phyloP scores from a whole-genome alignment of 768 basidiomycete genomes.

The Suillus spraguei region DNA sequence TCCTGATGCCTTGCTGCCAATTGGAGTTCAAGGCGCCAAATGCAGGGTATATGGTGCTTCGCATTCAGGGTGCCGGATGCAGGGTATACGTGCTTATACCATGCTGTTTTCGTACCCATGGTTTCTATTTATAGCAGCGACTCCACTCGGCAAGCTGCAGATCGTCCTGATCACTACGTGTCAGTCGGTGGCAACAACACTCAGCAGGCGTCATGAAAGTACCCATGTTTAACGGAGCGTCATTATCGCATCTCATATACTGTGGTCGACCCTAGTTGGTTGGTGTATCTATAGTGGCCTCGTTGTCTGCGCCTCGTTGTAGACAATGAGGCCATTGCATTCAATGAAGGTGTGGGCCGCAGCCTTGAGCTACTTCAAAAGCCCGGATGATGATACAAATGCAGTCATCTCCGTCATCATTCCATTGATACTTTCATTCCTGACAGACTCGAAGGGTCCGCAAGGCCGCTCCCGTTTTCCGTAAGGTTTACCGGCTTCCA shows the following conservation, averaged over 20 bases:
- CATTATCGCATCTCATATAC: neutral
- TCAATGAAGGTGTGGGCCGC: neutral
- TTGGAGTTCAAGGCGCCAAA: neutral
- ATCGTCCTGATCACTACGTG: neutral
- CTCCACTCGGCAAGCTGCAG: neutral
- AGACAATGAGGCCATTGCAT: neutral
- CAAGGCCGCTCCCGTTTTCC: neutral
- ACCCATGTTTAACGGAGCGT: neutral
- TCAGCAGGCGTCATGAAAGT: neutral
- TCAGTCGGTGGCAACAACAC: neutral
- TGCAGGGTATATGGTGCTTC: neutral
- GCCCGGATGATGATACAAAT: neutral
- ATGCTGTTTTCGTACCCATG: no score
- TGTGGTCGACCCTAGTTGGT: neutral
- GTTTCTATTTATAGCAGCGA: neutral
- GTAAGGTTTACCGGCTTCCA: neutral
- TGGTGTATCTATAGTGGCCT: neutral
- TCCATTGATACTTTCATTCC: neutral
- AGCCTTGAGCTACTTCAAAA: neutral
- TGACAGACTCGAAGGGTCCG: neutral
- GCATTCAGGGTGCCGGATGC: neutral
- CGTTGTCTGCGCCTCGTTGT: neutral
- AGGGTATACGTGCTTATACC: neutral
- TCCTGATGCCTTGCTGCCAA: neutral
- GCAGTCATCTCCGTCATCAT: neutral